These are phyloP conservation scores for Candida vartiovaarae DNA, from an alignment of 805 yeast genomes.

Conservation along the genomic window DNA sequence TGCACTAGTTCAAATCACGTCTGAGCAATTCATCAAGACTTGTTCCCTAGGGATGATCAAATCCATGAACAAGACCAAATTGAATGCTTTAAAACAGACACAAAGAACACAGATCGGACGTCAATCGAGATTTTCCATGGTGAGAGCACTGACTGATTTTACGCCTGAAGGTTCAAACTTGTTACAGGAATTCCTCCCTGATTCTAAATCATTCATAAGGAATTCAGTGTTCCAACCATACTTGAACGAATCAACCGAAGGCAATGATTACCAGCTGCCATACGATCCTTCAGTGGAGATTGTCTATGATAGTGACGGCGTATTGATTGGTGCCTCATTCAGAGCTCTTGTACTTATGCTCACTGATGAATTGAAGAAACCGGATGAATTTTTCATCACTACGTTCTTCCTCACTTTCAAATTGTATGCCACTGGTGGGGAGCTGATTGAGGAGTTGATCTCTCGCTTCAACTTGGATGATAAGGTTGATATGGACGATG, in stretches of 20 bases:
- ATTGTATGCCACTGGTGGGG: slow-evolving; percentile 59
- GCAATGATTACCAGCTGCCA: slow-evolving; percentile 3
- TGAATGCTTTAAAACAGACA: slow-evolving; percentile 12
- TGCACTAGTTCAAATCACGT: slow-evolving; percentile 45
- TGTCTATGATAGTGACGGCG: slow-evolving; percentile 42
- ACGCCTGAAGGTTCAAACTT: slow-evolving; percentile 27
- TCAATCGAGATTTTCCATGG: slow-evolving; percentile 29
- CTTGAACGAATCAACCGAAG: slow-evolving; percentile 22
- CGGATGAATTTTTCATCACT: slow-evolving; percentile 61
- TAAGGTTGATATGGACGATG: slow-evolving; percentile 22
- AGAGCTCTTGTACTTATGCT: slow-evolving; percentile 57
- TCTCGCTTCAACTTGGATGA: slow-evolving; percentile 52
- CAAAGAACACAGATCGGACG: slow-evolving; percentile 21
- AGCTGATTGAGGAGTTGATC: slow-evolving; percentile 61
- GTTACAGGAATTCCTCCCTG: slow-evolving; percentile 28
- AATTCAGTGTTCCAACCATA: slow-evolving; percentile 32
- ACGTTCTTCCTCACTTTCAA: slow-evolving; percentile 75
- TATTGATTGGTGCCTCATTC: slow-evolving; percentile 63
- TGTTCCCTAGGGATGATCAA: slow-evolving; percentile 58
- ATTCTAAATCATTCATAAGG: slow-evolving; percentile 29
- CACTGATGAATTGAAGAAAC: slow-evolving; percentile 57
- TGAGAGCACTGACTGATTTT: slow-evolving; percentile 24
- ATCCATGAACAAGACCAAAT: slow-evolving; percentile 27
- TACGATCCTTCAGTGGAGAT: slow-evolving; percentile 35
- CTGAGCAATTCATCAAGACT: slow-evolving; percentile 50